Conservation (phyloP, 1,284 basidiomycete species). For the Rhodotorula mucilaginosa region DNA sequence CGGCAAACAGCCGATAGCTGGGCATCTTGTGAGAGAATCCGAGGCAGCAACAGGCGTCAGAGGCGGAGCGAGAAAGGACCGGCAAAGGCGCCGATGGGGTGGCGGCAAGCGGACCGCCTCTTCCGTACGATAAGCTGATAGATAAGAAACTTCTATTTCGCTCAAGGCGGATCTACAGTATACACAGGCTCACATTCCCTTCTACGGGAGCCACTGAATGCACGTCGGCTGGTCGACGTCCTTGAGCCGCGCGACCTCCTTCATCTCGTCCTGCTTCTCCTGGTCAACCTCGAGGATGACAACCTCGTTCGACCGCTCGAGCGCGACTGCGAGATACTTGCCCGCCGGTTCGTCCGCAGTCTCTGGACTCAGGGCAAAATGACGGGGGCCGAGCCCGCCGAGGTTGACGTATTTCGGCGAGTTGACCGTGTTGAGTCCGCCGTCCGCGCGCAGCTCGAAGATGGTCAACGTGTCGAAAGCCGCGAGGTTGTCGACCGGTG, state of each 20-base stretch:
- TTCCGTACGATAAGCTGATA: too few species aligned
- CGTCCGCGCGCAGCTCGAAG: slow-evolving; percentile 15
- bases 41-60: background rate
- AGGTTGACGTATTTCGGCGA: slow-evolving; percentile 4
- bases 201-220: slow-evolving; percentile 18
- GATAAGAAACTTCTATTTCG: too few species aligned
- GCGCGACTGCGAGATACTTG: slow-evolving; percentile 22
- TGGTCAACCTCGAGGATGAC: slow-evolving; percentile 18
- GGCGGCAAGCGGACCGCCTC: background rate
- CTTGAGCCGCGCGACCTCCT: slow-evolving; percentile 17
- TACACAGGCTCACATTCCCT: too few species aligned
- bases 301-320: slow-evolving; percentile 32
- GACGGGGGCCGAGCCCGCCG: slow-evolving; percentile 23
- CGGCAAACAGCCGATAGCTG: slow-evolving; percentile 15
- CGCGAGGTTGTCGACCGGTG: slow-evolving; percentile 25
- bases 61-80: background rate
- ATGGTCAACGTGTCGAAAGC: slow-evolving; percentile 27
- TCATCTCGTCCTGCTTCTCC: slow-evolving; percentile 10
- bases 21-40: background rate
- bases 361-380: slow-evolving; percentile 21
- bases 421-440: slow-evolving; percentile 1
- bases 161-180: background rate
- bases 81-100: background rate
- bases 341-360: slow-evolving; percentile 8
- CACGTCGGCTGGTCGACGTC: slow-evolving; percentile 28